Evolutionary conservation across 2,329 filamentous ascomycete genomes (phyloP), one percentile per base, ranked within the genome.

Genomic region (Hymenoscyphus occultus): DNA sequence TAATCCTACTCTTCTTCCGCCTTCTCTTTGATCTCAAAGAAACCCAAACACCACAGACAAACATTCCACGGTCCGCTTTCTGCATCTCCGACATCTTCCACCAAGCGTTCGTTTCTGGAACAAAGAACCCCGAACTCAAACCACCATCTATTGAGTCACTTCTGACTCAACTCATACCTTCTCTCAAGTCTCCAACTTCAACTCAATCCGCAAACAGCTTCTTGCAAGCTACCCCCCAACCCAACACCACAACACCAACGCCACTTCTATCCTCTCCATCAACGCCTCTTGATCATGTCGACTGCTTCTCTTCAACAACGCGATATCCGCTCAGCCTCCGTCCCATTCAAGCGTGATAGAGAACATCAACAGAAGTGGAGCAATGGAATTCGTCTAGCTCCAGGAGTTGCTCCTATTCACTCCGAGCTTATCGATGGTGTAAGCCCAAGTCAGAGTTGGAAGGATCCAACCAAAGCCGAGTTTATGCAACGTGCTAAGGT

Each of bases 261-360:
- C 35, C 54, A 64, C 28, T 35, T 12, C 48, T 4, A 9, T 19
- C 31, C 32, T 60, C 35, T 13, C 13, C 56, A 22, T 66, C 61
- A 45, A 71, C 69, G 67, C 68, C 68, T 64, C 28, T 40, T 35
- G 51, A 35, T 28, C 64, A 65, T 32, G 57, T 62, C 68, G n/a
- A 51, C 60, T 10, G 69, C 71, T 60, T 65, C 71, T 4, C 9
- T 73, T 35, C 67, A 71, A 54, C 67, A 65, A 59, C 68, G 70
- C 42, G 74, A 76, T 65, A 71, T 76, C 63, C 73, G 74, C n/a
- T 74, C 73, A 12, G 66, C 66, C 5, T 65, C 69, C 28, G 64
- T 69, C 16, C 56, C 62, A 22, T 75, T 67, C 69, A 75, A 75
- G 67, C 73, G 74, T 54, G 71, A 74, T 56, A 74, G 72, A 56